Evolutionary conservation across 2,329 filamentous ascomycete genomes (phyloP).

Genomic region (Aspergillus sp.): DNA sequence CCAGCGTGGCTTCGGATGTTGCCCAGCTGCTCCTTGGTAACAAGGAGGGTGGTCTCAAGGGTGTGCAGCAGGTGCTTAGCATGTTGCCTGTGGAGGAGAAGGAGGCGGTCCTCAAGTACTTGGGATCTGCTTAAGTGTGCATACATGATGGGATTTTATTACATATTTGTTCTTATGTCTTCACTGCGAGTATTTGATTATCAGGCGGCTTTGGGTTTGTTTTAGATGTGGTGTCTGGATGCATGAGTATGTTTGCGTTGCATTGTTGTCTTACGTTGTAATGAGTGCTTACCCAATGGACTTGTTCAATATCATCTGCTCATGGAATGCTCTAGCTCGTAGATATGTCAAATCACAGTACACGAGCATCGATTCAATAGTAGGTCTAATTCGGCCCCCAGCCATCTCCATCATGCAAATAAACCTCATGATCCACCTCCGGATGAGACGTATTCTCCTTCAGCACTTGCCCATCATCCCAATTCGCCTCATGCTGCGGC

Average conservation of each 20-base stretch:
- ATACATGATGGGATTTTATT: not conserved
- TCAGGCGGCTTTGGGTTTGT: no score
- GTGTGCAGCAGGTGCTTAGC: slow-evolving; percentile 79
- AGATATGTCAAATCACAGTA: no score
- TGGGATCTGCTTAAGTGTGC: slow-evolving; percentile 26
- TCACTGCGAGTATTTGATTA: no score
- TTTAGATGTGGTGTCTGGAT: not conserved
- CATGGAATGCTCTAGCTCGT: no score
- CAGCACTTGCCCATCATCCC: slow-evolving; percentile 12
- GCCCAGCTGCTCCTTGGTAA: slow-evolving; percentile 66
- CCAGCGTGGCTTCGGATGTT: slow-evolving; percentile 68
- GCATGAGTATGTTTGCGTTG: not conserved
- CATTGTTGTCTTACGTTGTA: no score
- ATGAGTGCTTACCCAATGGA: no score
- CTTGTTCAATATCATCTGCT: no score
- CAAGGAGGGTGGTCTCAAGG: slow-evolving; percentile 72
- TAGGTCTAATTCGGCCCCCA: slow-evolving; percentile 7
- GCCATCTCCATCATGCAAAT: slow-evolving; percentile 10
- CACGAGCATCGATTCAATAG: no score
- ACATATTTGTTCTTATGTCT: not conserved
- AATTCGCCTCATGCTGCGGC: slow-evolving; percentile 2
- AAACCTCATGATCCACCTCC: slow-evolving; percentile 10
- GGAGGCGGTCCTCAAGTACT: slow-evolving; percentile 70
- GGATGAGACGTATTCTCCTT: slow-evolving; percentile 12
- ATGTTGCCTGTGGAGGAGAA: slow-evolving; percentile 87